Percentiles rank a stretch among this genome's conserved stretches.
Evolutionary conservation across 2,329 filamentous ascomycete genomes (phyloP).

Genomic region (Fusarium cyanostomum): DNA sequence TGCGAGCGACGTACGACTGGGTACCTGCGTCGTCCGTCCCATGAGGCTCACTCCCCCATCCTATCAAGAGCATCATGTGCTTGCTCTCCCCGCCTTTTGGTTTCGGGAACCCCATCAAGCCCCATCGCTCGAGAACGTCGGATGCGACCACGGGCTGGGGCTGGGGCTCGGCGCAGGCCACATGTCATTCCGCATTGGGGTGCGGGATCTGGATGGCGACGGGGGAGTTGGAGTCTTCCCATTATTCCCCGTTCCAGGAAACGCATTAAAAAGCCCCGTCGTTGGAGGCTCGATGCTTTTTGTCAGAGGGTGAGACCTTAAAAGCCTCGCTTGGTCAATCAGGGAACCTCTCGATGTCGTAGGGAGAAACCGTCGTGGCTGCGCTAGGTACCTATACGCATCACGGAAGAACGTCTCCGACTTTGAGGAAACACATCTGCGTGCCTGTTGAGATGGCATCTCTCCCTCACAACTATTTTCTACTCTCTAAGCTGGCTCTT

Average conservation of each 20-base stretch:
- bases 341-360: slow-evolving; percentile 8
- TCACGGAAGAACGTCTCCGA: slow-evolving; percentile 19
- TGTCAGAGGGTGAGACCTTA: slow-evolving; percentile 3
- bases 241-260: slow-evolving; percentile 12
- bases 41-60: slow-evolving; percentile 9
- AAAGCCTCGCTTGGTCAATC: slow-evolving; percentile 15
- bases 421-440: not conserved
- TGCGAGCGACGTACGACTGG: slow-evolving; percentile 13
- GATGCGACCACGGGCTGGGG: slow-evolving; percentile 3
- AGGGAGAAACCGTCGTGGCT: slow-evolving; percentile 20
- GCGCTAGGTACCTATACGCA: slow-evolving; percentile 9
- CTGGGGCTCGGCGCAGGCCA: slow-evolving; percentile 6
- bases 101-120: slow-evolving; percentile 25
- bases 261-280: slow-evolving; percentile 15
- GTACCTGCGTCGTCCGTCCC: slow-evolving; percentile 21
- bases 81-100: slow-evolving; percentile 14
- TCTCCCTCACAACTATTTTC: slow-evolving; percentile 4
- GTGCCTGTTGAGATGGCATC: slow-evolving; percentile 1
- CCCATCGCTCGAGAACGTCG: slow-evolving; percentile 28
- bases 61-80: not conserved
- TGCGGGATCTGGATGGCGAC: not conserved
- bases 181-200: slow-evolving; percentile 5
- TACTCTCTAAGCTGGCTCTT: slow-evolving; percentile 7
- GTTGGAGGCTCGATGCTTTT: slow-evolving; percentile 30
- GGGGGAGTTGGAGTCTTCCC: not conserved